phyloP scores from a whole-genome alignment of 345 rosid genomes.

The Durio zibethinus region DNA sequence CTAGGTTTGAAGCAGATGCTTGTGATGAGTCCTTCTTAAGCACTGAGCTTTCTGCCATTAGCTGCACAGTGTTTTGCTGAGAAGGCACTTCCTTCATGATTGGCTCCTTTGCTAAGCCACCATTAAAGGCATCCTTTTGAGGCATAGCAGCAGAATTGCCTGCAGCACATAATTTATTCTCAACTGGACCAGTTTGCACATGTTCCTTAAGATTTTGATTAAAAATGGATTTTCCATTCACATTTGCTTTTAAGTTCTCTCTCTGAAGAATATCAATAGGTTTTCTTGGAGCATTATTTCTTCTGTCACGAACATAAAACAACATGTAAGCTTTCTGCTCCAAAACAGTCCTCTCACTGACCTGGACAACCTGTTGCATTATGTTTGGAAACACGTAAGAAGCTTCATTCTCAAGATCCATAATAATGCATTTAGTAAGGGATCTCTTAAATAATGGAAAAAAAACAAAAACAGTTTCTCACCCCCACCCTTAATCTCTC shows the following conservation, averaged over 20 bases:
- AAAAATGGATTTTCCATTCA: constrained; percentile 27
- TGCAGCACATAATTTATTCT: constrained; percentile 16
- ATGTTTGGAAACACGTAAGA: constrained; percentile 11
- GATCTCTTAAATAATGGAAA: not conserved
- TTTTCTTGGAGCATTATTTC: constrained; percentile 43
- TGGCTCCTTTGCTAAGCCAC: constrained; percentile 25
- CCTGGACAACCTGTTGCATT: constrained; percentile 69
- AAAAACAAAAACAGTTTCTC: not conserved
- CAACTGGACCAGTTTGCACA: constrained; percentile 31
- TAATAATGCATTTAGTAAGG: not conserved
- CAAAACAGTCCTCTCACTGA: constrained; percentile 69
- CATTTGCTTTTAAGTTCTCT: constrained; percentile 42
- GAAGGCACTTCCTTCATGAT: constrained; percentile 28
- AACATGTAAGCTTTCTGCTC: constrained; percentile 96
- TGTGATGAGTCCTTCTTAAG: constrained; percentile 21
- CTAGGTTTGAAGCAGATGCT: constrained; percentile 11
- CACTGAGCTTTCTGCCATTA: constrained; percentile 19
- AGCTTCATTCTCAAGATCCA: not conserved
- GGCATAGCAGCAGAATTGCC: constrained; percentile 25
- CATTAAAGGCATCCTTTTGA: constrained; percentile 25
- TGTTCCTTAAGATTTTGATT: constrained; percentile 35
- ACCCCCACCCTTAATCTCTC: not conserved
- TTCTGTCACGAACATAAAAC: constrained; percentile 92
- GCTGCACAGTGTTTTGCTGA: constrained; percentile 20
- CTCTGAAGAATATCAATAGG: constrained; percentile 34